Conservation (phyloP, 208 protist species). For the Leishmania tropica region DNA sequence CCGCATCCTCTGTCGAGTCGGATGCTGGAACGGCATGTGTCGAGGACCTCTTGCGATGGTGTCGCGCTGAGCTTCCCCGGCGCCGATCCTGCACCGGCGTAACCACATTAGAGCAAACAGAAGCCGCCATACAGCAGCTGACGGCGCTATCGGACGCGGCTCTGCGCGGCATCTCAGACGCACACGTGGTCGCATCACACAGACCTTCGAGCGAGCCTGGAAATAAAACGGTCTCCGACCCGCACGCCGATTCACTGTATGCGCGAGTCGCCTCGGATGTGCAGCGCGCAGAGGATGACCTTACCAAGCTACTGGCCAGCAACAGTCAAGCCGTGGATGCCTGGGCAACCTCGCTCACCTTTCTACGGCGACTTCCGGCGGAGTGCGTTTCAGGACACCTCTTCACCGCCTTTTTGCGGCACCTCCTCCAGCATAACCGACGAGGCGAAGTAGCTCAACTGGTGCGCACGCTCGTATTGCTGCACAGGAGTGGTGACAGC, state of each 20-base stretch:
- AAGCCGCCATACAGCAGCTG: background rate
- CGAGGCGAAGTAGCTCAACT: slow-evolving; percentile 2
- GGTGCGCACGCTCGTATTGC: slow-evolving; percentile 7
- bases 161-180: background rate
- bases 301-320: background rate
- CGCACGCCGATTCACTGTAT: background rate
- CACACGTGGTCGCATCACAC: background rate
- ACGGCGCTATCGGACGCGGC: slow-evolving; percentile 1
- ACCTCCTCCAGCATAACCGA: slow-evolving; percentile 18
- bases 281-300: background rate
- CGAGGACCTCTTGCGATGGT: slow-evolving; percentile 5
- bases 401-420: slow-evolving; percentile 18
- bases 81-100: background rate
- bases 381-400: slow-evolving; percentile 16
- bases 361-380: slow-evolving; percentile 13
- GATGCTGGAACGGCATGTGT: background rate
- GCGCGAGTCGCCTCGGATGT: background rate
- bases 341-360: slow-evolving; percentile 6
- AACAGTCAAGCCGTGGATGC: background rate
- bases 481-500: background rate
- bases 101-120: background rate
- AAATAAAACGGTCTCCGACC: background rate
- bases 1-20: background rate
- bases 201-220: background rate
- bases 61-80: slow-evolving; percentile 5